Base-by-base conservation (phyloP, 768 basidiomycete genomes). In the Lentinula sp. region DNA sequence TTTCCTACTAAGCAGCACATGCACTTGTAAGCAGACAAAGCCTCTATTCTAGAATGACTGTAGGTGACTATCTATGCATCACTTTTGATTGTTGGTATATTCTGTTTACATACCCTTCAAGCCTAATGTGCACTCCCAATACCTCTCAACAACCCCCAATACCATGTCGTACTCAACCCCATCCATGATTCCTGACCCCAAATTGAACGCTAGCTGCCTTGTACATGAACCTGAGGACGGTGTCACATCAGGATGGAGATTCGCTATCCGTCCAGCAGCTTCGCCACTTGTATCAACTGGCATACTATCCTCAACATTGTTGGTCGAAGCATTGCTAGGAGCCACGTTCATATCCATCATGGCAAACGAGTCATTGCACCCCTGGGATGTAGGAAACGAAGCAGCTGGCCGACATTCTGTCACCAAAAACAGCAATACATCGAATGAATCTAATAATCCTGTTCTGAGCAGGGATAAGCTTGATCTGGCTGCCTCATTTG, bases 111-210 rank as follows among this genome's bases (percentile, higher is more conserved):
- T 5, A 39, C 37, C 7, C 13, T 18, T 18, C 41, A 56, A 33
- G 9, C 55, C 55, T 33, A 56, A 23, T 13, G 55, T 56, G 15
- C 55, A 56, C 41, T 59, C 48, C 57, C 57, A 59, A 48, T 59
- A 59, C 23, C 57, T 46, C 20, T 59, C 57, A n/a, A 59, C 23
- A 16, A 59, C 33, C 4, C 45, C 46, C 20, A 59, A n/a, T n/a
- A 59, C 33, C 57, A 59, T 49, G 13, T 59, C 46, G 32, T 59
- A 59, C 28, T 59, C 57, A 6, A 59, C 45, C 18, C 49, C 57
- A 20, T 49, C 46, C 57, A 59, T 59, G 15, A 32, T 32, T 50
- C 32, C 49, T 32, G 37, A 39, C 13, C 20, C 49, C 35, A 15
- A 20, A 9, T 28, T 28, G 28, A 28, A 28, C 4, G 28, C 28